phyloP scores from a whole-genome alignment of 2,329 filamentous ascomycete genomes.

The Ophiostoma fasciatum region DNA sequence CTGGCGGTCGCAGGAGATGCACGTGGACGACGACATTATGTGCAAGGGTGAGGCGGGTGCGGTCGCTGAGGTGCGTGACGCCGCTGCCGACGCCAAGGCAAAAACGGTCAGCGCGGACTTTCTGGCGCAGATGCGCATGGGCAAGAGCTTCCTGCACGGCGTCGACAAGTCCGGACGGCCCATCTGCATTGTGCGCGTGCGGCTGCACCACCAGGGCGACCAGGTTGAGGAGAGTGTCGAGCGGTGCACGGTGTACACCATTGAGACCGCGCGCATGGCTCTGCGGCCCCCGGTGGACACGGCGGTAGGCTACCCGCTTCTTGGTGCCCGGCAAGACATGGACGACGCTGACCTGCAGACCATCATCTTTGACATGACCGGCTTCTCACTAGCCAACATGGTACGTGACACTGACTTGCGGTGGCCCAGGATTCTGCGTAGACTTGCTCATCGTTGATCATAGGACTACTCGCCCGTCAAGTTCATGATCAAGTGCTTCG shows the following conservation, averaged over 20 bases:
- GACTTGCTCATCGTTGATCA: background rate
- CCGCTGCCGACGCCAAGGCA: constrained; percentile 33
- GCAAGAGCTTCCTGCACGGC: constrained; percentile 88
- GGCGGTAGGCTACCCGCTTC: constrained; percentile 46
- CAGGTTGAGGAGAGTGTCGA: constrained; percentile 73
- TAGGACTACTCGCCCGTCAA: constrained; percentile 90
- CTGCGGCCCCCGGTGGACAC: constrained; percentile 73
- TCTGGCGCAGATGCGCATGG: constrained; percentile 67
- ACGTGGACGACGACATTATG: constrained; percentile 84
- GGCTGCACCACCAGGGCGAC: constrained; percentile 68
- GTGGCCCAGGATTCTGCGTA: background rate
- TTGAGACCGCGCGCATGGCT: constrained; percentile 83
- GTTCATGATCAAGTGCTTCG: constrained; percentile 99
- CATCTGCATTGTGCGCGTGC: constrained; percentile 71
- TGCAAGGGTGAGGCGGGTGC: constrained; percentile 56
- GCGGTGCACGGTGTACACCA: constrained; percentile 81
- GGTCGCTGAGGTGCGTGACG: constrained; percentile 43
- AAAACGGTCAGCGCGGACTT: constrained; percentile 66
- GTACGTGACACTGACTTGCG: constrained; percentile 24
- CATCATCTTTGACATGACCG: constrained; percentile 90
- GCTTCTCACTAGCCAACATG: constrained; percentile 92
- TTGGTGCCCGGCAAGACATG: constrained; percentile 23
- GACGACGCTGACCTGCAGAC: too few relatives aligned
- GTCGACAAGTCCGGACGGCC: constrained; percentile 71
- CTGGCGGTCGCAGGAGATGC: constrained; percentile 72